phyloP scores from a whole-genome alignment of 495 filamentous ascomycete genomes.

The Neurospora sp. region DNA sequence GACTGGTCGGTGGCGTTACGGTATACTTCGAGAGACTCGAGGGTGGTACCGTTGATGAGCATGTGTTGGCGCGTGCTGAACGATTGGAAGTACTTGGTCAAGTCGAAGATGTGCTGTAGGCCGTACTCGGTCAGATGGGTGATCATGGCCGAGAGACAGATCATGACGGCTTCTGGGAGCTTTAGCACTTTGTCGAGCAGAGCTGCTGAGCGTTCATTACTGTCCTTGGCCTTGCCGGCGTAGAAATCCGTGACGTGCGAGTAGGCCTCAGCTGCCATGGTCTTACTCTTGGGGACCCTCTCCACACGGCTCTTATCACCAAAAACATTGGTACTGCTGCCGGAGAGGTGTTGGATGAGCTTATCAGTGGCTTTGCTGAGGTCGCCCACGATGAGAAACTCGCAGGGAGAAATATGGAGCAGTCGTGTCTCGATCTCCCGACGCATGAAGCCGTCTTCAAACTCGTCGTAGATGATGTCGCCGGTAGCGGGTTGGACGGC shows the following conservation, averaged over 20 bases:
- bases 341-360: slow-evolving; percentile 79
- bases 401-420: slow-evolving; percentile 90
- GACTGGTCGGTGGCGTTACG: slow-evolving; percentile 85
- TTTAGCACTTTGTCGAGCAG: slow-evolving; percentile 80
- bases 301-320: slow-evolving; percentile 84
- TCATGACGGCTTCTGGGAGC: slow-evolving; percentile 74
- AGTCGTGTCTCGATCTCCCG: slow-evolving; percentile 91
- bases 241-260: slow-evolving; percentile 94
- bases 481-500: slow-evolving; percentile 94
- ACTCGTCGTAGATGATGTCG: slow-evolving; percentile 92
- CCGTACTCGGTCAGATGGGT: slow-evolving; percentile 88
- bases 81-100: slow-evolving; percentile 96
- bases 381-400: slow-evolving; percentile 90
- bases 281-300: slow-evolving; percentile 63
- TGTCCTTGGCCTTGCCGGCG: slow-evolving; percentile 67
- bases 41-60: slow-evolving; percentile 90
- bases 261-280: slow-evolving; percentile 70
- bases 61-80: slow-evolving; percentile 94
- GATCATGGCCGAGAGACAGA: slow-evolving; percentile 96
- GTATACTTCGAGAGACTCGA: slow-evolving; percentile 92
- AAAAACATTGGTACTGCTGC: slow-evolving; percentile 80
- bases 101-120: slow-evolving; percentile 88
- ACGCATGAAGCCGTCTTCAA: slow-evolving; percentile 97
- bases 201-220: slow-evolving; percentile 38
- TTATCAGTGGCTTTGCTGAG: slow-evolving; percentile 91